A percentile compares a stretch with the other conserved stretches of the same genome.
Conservation (phyloP, 139 green algal species). For the Mychonastes homosphaera region DNA sequence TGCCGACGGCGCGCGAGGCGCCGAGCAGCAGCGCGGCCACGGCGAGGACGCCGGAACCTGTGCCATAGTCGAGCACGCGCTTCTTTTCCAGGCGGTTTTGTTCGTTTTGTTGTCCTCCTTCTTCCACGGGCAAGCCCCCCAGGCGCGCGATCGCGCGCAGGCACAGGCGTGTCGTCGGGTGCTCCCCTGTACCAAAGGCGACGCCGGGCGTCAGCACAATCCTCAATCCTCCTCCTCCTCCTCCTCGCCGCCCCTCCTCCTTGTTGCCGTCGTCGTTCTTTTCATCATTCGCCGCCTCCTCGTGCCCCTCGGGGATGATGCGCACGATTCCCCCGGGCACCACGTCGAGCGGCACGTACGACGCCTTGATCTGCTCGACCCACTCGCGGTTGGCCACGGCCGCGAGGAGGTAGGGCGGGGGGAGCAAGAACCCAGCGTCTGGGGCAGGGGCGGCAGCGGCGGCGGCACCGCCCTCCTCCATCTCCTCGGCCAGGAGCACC, state of each 20-base stretch:
- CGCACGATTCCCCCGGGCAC: not conserved
- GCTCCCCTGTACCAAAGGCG: constrained; percentile 84
- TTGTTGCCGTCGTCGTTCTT: constrained; percentile 11
- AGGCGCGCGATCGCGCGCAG: constrained; percentile 36
- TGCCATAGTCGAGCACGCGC: constrained; percentile 63
- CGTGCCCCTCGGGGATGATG: constrained; percentile 18
- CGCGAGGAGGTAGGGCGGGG: constrained; percentile 12
- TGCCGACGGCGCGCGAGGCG: constrained; percentile 46
- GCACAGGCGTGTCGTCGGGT: constrained; percentile 82
- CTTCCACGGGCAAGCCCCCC: too few relatives aligned
- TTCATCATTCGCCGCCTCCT: constrained; percentile 12
- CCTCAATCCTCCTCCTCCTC: constrained; percentile 28
- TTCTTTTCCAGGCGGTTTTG: constrained; percentile 21
- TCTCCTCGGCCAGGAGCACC: not conserved
- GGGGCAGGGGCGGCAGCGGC: not conserved
- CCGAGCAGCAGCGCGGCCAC: constrained; percentile 59
- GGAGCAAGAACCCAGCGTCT: not conserved
- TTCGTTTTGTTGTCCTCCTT: too few relatives aligned
- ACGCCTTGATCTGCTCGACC: constrained; percentile 49
- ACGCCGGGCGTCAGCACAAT: constrained; percentile 69
- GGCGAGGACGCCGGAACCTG: constrained; percentile 70
- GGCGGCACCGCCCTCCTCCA: not conserved
- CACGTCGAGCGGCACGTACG: constrained; percentile 24
- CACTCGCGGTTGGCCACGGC: constrained; percentile 45
- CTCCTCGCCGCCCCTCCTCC: too few relatives aligned